These are phyloP conservation scores for Tolypocladium amazonense DNA, from an alignment of 2,329 filamentous ascomycete species.

Conservation along the genomic window DNA sequence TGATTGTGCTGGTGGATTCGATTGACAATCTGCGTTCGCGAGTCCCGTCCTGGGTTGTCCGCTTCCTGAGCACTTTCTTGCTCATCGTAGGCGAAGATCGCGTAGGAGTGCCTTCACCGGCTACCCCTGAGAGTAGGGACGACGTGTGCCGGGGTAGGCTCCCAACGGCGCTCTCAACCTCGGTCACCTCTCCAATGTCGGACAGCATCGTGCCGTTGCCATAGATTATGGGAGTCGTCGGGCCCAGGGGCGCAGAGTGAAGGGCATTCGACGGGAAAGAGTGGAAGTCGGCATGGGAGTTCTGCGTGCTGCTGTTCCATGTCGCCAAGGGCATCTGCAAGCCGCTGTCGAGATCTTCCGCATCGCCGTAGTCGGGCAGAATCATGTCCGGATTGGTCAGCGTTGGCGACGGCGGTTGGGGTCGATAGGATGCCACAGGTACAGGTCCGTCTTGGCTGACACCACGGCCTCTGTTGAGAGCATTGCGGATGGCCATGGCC, in stretches of 20 bases:
- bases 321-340: constrained; percentile 40
- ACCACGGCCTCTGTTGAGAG: constrained; percentile 14
- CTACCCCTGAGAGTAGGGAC: constrained; percentile 21
- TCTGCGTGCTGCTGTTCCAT: constrained; percentile 36
- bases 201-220: constrained; percentile 60
- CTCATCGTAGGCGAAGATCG: constrained; percentile 36
- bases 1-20: constrained; percentile 52
- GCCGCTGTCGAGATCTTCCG: constrained; percentile 40
- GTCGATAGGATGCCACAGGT: constrained; percentile 26
- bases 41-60: constrained; percentile 27
- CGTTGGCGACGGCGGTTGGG: constrained; percentile 65
- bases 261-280: constrained; percentile 28
- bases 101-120: constrained; percentile 21
- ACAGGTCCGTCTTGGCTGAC: constrained; percentile 16
- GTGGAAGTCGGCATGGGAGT: constrained; percentile 27
- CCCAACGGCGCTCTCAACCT: constrained; percentile 40
- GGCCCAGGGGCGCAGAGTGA: constrained; percentile 33
- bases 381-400: constrained; percentile 94
- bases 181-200: constrained; percentile 49
- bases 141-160: constrained; percentile 27
- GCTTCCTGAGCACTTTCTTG: constrained; percentile 31
- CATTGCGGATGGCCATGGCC: constrained; percentile 20
- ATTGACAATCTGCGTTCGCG: constrained; percentile 44
- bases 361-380: constrained; percentile 60
- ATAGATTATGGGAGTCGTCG: constrained; percentile 56